Evolutionary conservation across 139 green algal genomes (phyloP), one percentile per base, ranked within the genome.

Genomic region (Pseudopediastrum boryanum): DNA sequence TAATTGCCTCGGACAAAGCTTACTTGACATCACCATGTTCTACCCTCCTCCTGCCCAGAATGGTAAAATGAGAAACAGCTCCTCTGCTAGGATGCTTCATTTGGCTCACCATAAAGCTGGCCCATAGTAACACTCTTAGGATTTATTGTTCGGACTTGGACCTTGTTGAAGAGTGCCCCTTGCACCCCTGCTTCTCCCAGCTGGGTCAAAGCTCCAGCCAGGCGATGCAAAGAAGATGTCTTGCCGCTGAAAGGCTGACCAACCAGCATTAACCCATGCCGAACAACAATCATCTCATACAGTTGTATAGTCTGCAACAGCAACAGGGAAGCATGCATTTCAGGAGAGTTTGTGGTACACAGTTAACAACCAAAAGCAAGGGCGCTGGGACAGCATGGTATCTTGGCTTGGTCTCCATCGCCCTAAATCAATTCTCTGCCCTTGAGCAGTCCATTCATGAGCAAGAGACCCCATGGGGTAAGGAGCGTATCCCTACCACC

Each of bases 251-350:
- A 92, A 5, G 92, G 87, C 79, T 87, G 85, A 1, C 92, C 92
- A 41, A 96, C 92, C 1, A 93, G 81, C 92, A 96, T 96, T 31
- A 96, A 84, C 10, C 92, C 92, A 80, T 95, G 90, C 2, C 92
- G 88, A 54, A 96, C 92, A 12, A 93, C 86, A 36, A 96, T 88
- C 92, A 96, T 96, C 84, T 96, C 92, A 80, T 95, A 96, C 52
- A 96, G 87, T 84, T 96, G 90, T 33, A 90, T 94, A 9, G 80
- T 87, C 82, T 92, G 86, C 59, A 54, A 25, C n/a, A n/a, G n/a
- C n/a, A n/a, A 59, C 27, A 5, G 6, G 35, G n/a, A 43, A n/a
- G n/a, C n/a, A n/a, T n/a, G n/a, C 50, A 61, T 61, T 61, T 23
- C 50, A 61, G 50, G 50, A 27, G 21, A 23, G 23, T 61, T 21